Base-by-base conservation (phyloP, 768 basidiomycete species). In the Mrakia hoshinonis region DNA sequence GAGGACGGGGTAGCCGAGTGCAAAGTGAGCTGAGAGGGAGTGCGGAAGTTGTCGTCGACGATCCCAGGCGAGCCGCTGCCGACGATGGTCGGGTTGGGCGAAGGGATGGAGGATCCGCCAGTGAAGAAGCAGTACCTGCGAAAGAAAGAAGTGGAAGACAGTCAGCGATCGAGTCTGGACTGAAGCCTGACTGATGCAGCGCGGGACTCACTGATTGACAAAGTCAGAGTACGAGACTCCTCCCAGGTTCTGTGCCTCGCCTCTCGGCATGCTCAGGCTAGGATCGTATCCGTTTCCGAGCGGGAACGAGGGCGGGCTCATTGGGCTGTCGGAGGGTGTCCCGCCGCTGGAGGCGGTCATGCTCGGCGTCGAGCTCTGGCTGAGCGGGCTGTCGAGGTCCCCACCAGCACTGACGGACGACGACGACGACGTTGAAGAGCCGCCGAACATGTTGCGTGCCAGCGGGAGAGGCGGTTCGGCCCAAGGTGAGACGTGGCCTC, bases 111-210 rank as follows among this genome's bases (percentile, higher is more conserved):
- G 31, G 46, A 34, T 10, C 46, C 46, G 0, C 69, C 69, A 15
- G 69, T 70, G 61, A 63, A 70, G 61, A 70, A 70, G 69, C 69
- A 70, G 51, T 63, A 66, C 48, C 64, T 65, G 48, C 29, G 31
- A 34, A 31, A 47, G 12, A 31, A 51, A 1, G 48, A 66, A 36
- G 31, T 7, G 36, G 36, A n/a, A 61, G 18, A 39, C 36, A 36
- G 48, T 65, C 63, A 65, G 46, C 63, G 18, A 66, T 4, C 29
- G 11, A 43, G 49, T 13, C 48, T 36, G 20, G 62, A 12, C 13
- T 24, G 24, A 22, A 29, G 15, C 29, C 12, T 26, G 46, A 66
- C 4, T 20, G 13, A 4, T 9, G 29, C 26, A n/a, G 31, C 26
- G 20, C 7, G 29, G 31, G 15, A 48, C 64, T 66, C 64, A 70